Evolutionary conservation across 2,329 filamentous ascomycete genomes (phyloP).

Genomic region (Plenodomus lindquistii): DNA sequence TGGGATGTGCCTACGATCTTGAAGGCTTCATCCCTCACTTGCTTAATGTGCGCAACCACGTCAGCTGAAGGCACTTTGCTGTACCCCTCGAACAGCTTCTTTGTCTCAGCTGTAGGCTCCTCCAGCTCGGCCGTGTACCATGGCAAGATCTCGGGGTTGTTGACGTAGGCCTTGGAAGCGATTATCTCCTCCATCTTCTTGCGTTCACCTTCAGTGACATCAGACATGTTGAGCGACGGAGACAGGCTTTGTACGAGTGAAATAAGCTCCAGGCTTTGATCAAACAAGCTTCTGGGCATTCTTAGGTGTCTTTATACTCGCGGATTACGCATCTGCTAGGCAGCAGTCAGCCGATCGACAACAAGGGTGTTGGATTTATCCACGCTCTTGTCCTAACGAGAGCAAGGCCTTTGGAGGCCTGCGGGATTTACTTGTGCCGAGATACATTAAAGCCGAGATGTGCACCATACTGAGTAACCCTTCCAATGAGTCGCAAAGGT

Average conservation of each 20-base stretch:
- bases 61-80: constrained; percentile 41
- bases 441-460: background rate
- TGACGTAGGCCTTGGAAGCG: constrained; percentile 20
- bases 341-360: background rate
- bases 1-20: constrained; percentile 24
- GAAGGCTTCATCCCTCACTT: constrained; percentile 40
- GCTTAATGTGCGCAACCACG: constrained; percentile 42
- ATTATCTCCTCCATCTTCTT: constrained; percentile 17
- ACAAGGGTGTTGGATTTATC: constrained; percentile 3
- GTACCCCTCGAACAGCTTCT: constrained; percentile 46
- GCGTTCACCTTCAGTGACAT: constrained; percentile 6
- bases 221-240: constrained; percentile 12
- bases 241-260: background rate
- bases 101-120: constrained; percentile 32
- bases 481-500: background rate
- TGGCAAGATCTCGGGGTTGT: constrained; percentile 26
- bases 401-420: background rate
- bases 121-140: constrained; percentile 39
- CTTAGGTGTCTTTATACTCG: background rate
- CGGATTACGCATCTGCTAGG: background rate
- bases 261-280: background rate
- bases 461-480: background rate
- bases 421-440: background rate
- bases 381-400: constrained; percentile 1
- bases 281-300: background rate